A percentile compares a stretch with the other conserved stretches of the same genome.
Conservation (phyloP, 805 yeast species). For the Metschnikowia orientalis region DNA sequence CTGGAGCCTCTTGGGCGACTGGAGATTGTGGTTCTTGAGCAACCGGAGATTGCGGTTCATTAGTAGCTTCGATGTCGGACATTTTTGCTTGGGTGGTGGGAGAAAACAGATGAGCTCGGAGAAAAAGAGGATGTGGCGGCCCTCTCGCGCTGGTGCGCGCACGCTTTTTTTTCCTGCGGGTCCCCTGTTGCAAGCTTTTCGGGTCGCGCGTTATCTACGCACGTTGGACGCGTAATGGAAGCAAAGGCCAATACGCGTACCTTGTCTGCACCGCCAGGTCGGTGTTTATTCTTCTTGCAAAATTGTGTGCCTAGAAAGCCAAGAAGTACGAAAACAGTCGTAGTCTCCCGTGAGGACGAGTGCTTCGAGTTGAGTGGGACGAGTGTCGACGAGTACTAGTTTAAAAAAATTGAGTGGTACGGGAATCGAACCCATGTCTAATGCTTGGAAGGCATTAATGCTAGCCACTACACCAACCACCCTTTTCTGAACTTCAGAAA, state of each 20-base stretch:
- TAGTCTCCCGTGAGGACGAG: no score
- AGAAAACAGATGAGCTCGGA: neutral
- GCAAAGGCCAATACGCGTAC: no score
- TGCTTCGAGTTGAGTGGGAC: no score
- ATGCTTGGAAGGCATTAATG: slow-evolving; percentile 16
- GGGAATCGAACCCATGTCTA: slow-evolving; percentile 17
- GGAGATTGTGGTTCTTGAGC: slow-evolving; percentile 5
- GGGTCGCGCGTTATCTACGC: no score
- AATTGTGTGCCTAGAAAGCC: no score
- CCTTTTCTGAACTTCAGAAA: slow-evolving; percentile 1
- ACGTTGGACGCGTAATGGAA: no score
- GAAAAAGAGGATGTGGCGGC: slow-evolving; percentile 3
- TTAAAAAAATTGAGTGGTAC: slow-evolving; percentile 14
- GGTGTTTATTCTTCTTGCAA: no score
- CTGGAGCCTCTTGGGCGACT: slow-evolving; percentile 2
- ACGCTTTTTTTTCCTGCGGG: no score
- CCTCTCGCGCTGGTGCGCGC: slow-evolving; percentile 9
- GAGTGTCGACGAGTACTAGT: no score
- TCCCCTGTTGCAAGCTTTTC: no score
- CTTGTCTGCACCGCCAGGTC: no score
- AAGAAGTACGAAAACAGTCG: no score
- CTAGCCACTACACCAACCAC: slow-evolving; percentile 16
- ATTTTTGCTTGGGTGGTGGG: slow-evolving; percentile 1
- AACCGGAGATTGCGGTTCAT: slow-evolving; percentile 6
- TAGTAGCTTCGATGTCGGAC: slow-evolving; percentile 10